Conservation (phyloP, 2,329 filamentous ascomycete genomes). For the Pestalotiopsis sp. region DNA sequence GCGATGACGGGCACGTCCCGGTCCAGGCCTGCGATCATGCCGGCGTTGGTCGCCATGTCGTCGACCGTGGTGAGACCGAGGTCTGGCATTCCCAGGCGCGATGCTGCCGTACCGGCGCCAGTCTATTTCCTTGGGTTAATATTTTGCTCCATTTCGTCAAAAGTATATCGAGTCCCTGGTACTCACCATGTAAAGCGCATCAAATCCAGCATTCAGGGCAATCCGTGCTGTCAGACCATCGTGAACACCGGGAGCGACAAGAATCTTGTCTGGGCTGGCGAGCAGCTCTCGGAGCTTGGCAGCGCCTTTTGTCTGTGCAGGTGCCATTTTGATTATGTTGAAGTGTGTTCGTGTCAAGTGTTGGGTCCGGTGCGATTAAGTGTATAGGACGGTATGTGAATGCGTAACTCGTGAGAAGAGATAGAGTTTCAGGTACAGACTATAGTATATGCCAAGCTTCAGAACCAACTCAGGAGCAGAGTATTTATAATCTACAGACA, state of each 20-base stretch:
- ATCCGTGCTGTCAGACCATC: conserved; percentile 69
- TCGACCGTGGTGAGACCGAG: conserved; percentile 62
- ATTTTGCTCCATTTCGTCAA: background rate
- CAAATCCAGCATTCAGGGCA: conserved; percentile 63
- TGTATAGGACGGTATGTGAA: too few species aligned
- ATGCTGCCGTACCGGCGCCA: conserved; percentile 34
- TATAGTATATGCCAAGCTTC: too few species aligned
- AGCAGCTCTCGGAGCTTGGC: conserved; percentile 44
- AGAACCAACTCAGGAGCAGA: background rate
- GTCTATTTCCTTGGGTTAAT: conserved; percentile 18
- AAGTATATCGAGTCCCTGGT: background rate
- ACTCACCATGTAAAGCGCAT: conserved; percentile 68
- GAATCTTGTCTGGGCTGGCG: conserved; percentile 38
- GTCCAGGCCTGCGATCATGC: conserved; percentile 64
- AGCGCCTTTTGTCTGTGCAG: conserved; percentile 22
- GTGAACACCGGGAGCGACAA: conserved; percentile 68
- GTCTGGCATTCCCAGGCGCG: conserved; percentile 63
- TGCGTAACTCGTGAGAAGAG: background rate
- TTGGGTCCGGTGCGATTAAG: too few species aligned
- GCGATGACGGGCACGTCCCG: conserved; percentile 60
- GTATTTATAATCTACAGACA: background rate
- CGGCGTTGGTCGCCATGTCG: conserved; percentile 66
- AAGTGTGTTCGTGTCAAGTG: too few species aligned
- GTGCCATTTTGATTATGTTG: background rate
- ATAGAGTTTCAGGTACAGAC: background rate